These are phyloP conservation scores for Fusarium metavorans DNA, from an alignment of 2,329 filamentous ascomycete species.

Conservation along the genomic window DNA sequence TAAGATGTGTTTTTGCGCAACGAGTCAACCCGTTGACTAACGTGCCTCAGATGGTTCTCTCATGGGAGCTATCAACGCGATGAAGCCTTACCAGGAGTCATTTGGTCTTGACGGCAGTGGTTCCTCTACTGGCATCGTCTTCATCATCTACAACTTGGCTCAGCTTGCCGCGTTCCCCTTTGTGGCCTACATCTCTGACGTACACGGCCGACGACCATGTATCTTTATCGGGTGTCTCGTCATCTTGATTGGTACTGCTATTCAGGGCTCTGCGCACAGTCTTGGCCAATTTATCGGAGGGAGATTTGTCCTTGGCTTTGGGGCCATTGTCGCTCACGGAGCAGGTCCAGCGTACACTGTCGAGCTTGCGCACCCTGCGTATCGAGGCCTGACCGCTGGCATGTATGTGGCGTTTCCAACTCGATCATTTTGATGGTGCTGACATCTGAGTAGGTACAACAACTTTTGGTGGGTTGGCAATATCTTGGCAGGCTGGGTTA, in stretches of 20 bases:
- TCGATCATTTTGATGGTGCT: accelerated
- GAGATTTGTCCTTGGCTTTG: not conserved
- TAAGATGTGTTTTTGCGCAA: not conserved
- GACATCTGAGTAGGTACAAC: not conserved
- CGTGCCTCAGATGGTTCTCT: not conserved
- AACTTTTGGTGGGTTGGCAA: not conserved
- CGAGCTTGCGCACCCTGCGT: not conserved
- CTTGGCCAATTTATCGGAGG: not conserved
- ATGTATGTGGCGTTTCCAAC: not conserved
- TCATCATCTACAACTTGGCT: not conserved
- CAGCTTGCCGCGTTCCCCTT: not conserved
- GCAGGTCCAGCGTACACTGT: not conserved
- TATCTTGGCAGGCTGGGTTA: not conserved
- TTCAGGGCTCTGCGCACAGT: not conserved
- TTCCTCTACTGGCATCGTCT: not conserved
- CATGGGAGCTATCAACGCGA: not conserved
- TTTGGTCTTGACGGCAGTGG: not conserved
- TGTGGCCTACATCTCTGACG: not conserved
- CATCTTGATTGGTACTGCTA: not conserved
- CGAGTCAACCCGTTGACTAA: not conserved
- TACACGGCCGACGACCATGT: not conserved
- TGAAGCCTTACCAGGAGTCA: not conserved
- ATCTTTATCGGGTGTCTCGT: not conserved
- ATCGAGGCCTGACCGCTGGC: not conserved
- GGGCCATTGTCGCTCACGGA: not conserved